Conservation (phyloP, 2,329 filamentous ascomycete species). For the Rasamsonia emersonii region DNA sequence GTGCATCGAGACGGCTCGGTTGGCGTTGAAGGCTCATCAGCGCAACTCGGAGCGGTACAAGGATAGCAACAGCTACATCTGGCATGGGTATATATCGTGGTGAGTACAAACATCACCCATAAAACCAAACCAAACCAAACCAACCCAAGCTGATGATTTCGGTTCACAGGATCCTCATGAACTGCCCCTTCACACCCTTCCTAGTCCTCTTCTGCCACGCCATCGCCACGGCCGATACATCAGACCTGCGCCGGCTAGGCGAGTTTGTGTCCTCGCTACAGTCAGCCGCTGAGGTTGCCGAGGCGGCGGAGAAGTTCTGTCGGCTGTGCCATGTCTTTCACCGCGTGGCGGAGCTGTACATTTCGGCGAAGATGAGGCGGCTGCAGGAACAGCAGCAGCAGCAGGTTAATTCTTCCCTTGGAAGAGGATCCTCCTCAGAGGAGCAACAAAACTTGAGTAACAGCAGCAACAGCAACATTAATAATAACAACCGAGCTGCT, state of each 20-base stretch:
- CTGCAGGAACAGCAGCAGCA: constrained; percentile 3
- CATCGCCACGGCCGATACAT: constrained; percentile 40
- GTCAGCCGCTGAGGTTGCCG: constrained; percentile 40
- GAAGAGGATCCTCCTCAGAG: not conserved
- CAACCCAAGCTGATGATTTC: not conserved
- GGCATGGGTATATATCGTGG: constrained; percentile 12
- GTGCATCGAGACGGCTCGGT: constrained; percentile 30
- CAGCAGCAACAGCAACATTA: constrained; percentile 4
- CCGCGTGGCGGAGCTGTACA: constrained; percentile 11
- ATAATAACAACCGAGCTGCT: not conserved
- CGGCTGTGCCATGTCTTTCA: constrained; percentile 41
- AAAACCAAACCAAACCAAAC: too few relatives aligned
- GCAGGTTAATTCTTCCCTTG: not conserved
- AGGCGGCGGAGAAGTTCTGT: constrained; percentile 48
- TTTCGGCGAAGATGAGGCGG: constrained; percentile 8
- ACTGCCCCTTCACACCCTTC: constrained; percentile 35
- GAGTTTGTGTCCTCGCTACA: constrained; percentile 47
- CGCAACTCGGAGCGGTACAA: constrained; percentile 9
- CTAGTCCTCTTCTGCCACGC: constrained; percentile 33
- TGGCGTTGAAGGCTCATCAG: constrained; percentile 26
- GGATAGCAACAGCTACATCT: constrained; percentile 11
- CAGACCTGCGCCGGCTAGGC: constrained; percentile 44
- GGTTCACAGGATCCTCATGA: constrained; percentile 15
- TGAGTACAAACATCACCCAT: not conserved
- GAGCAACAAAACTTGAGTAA: not conserved